phyloP scores from a whole-genome alignment of 169 alveolate species.

The Eimeria acervulina region DNA sequence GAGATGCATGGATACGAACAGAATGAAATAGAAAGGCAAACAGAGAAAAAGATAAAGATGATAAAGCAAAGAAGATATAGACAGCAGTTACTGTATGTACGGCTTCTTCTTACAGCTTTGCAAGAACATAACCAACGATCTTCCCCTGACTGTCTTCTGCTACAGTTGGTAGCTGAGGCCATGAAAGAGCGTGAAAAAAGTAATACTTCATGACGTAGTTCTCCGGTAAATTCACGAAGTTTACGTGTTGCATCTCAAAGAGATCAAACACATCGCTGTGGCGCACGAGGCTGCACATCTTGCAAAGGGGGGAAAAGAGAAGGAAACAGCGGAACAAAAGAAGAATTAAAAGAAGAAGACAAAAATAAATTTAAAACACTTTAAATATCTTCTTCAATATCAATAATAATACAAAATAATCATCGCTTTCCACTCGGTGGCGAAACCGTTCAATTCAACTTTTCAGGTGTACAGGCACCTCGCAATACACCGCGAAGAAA shows the following conservation, averaged over 20 bases:
- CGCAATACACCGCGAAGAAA: not conserved
- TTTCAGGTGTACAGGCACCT: constrained; percentile 27
- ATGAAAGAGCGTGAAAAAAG: constrained; percentile 94
- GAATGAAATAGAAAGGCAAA: too few species aligned
- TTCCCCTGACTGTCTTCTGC: constrained; percentile 93
- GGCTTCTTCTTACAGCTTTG: constrained; percentile 81
- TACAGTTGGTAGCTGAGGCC: constrained; percentile 95
- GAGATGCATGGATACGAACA: too few species aligned
- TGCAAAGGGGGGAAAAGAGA: not conserved
- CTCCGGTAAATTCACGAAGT: constrained; percentile 94
- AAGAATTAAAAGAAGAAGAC: not conserved
- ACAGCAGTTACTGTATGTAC: not conserved
- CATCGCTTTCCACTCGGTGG: not conserved
- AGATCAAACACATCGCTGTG: constrained; percentile 90
- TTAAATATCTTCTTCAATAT: not conserved
- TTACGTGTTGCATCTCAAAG: constrained; percentile 91
- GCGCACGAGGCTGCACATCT: constrained; percentile 85
- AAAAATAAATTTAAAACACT: not conserved
- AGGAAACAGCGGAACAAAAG: not conserved
- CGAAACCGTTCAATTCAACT: not conserved
- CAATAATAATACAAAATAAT: not conserved
- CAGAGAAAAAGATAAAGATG: too few species aligned
- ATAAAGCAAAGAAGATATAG: not conserved
- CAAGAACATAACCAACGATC: constrained; percentile 86
- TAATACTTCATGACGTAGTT: constrained; percentile 94